Evolutionary conservation across 495 filamentous ascomycete genomes (phyloP).

Genomic region (Penicillium robsamsonii): DNA sequence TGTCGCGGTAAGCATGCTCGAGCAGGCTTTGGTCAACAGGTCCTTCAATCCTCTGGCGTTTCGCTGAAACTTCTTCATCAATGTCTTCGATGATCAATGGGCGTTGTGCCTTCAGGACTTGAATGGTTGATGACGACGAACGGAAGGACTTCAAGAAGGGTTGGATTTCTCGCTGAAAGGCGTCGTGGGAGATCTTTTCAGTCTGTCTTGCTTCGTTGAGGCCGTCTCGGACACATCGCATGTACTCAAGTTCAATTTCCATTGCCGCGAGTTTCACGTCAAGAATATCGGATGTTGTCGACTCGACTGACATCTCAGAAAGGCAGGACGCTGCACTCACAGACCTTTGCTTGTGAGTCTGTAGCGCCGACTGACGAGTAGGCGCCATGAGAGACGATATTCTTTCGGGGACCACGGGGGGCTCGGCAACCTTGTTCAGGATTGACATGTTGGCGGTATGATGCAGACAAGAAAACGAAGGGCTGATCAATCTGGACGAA

Average conservation of each 20-base stretch:
- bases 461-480: no score
- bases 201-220: neutral
- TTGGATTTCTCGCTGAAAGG: neutral
- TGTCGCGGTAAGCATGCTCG: neutral
- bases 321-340: neutral
- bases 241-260: neutral
- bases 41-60: neutral
- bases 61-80: neutral
- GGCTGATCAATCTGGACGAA: no score
- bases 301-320: neutral
- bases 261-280: neutral
- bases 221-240: conserved; percentile 1
- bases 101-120: neutral
- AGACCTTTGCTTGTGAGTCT: neutral
- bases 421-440: neutral
- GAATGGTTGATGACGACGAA: neutral
- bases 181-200: neutral
- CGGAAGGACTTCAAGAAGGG: neutral
- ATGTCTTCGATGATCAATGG: neutral
- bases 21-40: neutral
- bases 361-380: neutral
- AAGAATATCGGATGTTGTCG: conserved; percentile 1
- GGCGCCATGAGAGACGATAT: neutral
- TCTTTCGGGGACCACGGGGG: neutral
- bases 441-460: neutral